Conservation (phyloP, 2,329 filamentous ascomycete species). For the Huntiella omanensis region DNA sequence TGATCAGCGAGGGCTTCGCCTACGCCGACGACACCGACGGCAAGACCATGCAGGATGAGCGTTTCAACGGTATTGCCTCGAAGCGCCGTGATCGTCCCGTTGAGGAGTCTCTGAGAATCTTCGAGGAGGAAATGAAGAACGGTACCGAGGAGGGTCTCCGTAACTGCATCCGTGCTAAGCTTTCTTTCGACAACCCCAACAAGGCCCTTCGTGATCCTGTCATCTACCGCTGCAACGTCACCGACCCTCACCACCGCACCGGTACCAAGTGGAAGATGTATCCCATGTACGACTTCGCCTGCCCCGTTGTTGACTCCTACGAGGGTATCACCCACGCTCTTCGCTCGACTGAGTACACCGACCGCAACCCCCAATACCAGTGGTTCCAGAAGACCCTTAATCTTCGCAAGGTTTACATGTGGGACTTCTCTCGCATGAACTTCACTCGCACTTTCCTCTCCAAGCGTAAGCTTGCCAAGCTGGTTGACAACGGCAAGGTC, state of each 20-base stretch:
- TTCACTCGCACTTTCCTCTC: slow-evolving; percentile 68
- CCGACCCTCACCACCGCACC: slow-evolving; percentile 54
- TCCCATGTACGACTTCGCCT: slow-evolving; percentile 74
- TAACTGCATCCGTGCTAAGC: slow-evolving; percentile 90
- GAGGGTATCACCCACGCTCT: slow-evolving; percentile 74
- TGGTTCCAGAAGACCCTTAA: slow-evolving; percentile 64
- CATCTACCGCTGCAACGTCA: slow-evolving; percentile 80
- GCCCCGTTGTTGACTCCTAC: slow-evolving; percentile 60
- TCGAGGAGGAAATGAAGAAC: slow-evolving; percentile 84
- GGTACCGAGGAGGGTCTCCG: slow-evolving; percentile 59
- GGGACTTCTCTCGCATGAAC: slow-evolving; percentile 73
- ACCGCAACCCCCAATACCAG: slow-evolving; percentile 71
- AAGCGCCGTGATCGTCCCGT: slow-evolving; percentile 57
- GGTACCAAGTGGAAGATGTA: slow-evolving; percentile 69
- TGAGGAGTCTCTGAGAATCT: slow-evolving; percentile 71
- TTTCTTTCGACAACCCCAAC: slow-evolving; percentile 80
- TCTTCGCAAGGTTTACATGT: slow-evolving; percentile 62
- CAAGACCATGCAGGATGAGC: slow-evolving; percentile 69
- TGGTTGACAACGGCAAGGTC: slow-evolving; percentile 58
- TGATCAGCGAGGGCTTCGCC: slow-evolving; percentile 73
- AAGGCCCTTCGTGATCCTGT: slow-evolving; percentile 93
- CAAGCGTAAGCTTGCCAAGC: slow-evolving; percentile 70
- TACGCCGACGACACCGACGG: slow-evolving; percentile 91
- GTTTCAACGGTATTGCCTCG: slow-evolving; percentile 68
- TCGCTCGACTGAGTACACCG: slow-evolving; percentile 71